phyloP scores from a whole-genome alignment of 495 filamentous ascomycete species.

The Parathielavia appendiculata region DNA sequence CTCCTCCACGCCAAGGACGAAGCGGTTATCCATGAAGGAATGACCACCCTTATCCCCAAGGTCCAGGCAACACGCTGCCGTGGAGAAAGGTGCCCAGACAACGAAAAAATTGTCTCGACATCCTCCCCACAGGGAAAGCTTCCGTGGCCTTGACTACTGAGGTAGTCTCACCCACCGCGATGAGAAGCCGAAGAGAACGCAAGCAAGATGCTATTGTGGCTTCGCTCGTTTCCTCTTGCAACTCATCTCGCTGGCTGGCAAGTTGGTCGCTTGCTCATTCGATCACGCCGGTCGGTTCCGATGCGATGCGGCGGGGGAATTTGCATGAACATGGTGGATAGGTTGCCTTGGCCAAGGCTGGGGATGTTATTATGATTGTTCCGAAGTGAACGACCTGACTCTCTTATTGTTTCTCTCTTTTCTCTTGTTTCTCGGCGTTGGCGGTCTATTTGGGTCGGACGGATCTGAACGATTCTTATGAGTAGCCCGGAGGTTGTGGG shows the following conservation, averaged over 20 bases:
- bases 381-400: not conserved
- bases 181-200: too few relatives aligned
- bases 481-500: not conserved
- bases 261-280: too few relatives aligned
- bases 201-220: not conserved
- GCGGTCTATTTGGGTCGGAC: too few relatives aligned
- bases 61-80: too few relatives aligned
- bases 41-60: not conserved
- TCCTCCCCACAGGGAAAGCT: not conserved
- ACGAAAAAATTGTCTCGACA: constrained; percentile 5
- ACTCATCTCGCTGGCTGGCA: too few relatives aligned
- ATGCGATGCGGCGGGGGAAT: too few relatives aligned
- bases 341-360: not conserved
- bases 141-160: not conserved
- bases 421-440: not conserved
- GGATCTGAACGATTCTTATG: not conserved
- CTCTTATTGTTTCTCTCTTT: not conserved
- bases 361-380: not conserved
- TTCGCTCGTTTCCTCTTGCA: too few relatives aligned
- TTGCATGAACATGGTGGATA: not conserved
- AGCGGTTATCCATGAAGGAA: too few relatives aligned
- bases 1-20: too few relatives aligned
- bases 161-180: too few relatives aligned
- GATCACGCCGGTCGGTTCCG: too few relatives aligned
- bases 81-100: not conserved